phyloP scores from a whole-genome alignment of 345 rosid species.

The Euclidium syriacum region DNA sequence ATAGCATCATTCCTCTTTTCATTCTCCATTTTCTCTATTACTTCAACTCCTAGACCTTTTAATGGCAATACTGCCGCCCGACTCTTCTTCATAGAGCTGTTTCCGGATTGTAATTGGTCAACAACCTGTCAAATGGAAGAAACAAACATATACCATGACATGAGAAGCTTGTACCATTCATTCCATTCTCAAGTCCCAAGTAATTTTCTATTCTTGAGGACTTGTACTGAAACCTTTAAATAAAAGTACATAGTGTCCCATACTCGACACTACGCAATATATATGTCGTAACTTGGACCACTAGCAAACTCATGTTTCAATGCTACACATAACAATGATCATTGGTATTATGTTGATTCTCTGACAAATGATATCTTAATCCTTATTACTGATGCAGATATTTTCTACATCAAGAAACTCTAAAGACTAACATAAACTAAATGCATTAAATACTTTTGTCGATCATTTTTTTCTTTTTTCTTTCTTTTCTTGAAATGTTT shows the following conservation, averaged over 20 bases:
- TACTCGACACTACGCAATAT: not conserved
- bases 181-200: not conserved
- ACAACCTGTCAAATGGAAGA: slow-evolving; percentile 53
- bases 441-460: slow-evolving; percentile 4
- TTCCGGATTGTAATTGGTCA: slow-evolving; percentile 82
- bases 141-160: not conserved
- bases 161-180: not conserved
- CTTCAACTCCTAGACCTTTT: slow-evolving; percentile 57
- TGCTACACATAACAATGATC: not conserved
- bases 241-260: not conserved
- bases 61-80: slow-evolving; percentile 61
- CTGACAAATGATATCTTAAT: slow-evolving; percentile 1
- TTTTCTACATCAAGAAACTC: not conserved
- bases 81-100: slow-evolving; percentile 57
- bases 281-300: not conserved
- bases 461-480: not conserved
- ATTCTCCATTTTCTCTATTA: slow-evolving; percentile 61
- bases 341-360: not conserved
- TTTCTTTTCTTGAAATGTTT: no score
- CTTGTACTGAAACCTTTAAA: not conserved
- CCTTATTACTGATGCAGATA: slow-evolving; percentile 1
- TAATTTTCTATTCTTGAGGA: not conserved
- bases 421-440: not conserved
- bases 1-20: slow-evolving; percentile 62
- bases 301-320: not conserved